Evolutionary conservation across 2,329 filamentous ascomycete species (phyloP), one percentile per base, ranked within the genome.

Genomic region (Diaporthe eres): DNA sequence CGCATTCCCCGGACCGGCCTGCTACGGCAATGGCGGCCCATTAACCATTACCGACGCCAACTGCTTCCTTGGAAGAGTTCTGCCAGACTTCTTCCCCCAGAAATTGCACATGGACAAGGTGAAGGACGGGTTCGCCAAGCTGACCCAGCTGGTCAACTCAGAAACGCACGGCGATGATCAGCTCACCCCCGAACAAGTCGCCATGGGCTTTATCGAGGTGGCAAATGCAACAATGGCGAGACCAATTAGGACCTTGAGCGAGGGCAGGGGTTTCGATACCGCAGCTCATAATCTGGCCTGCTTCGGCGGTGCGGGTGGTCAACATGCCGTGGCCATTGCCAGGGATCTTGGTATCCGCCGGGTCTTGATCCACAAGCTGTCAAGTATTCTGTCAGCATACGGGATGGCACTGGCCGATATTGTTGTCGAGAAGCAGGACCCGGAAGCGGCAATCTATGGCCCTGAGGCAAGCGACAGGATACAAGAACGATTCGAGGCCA

Each of bases 341-440:
- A 91, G 94, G 79, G 94, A 93, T 12, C 86, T 97, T 0, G 94
- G 94, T 0, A 95, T 97, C 74, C 90, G 90, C 13, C 94, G 96
- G 80, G 95, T 97, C 42, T 87, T 97, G 22, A 88, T 97, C 1
- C 94, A 96, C 82, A 88, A 93, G 75, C 96, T 96, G 82, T 96
- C 94, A 1, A 96, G 94, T 0, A 93, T 97, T 0, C 87, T 97
- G 0, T 96, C 94, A 1, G 94, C 95, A 1, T 97, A 97, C 77
- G 95, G 94, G 1, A 96, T 97, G 93, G 94, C 95, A 0, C 85
- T 97, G 2, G 95, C 95, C 17, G 95, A 97, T 81, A 94, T 97
- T 1, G 95, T 97, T 0, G 94, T 97, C 77, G 95, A 98, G 84
- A 89, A 92, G 28, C 95, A 97, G 80, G 94, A 95, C 80, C 93